These are phyloP conservation scores for Phytophthora sojae DNA, from an alignment of 352 stramenopile species.

Conservation along the genomic window DNA sequence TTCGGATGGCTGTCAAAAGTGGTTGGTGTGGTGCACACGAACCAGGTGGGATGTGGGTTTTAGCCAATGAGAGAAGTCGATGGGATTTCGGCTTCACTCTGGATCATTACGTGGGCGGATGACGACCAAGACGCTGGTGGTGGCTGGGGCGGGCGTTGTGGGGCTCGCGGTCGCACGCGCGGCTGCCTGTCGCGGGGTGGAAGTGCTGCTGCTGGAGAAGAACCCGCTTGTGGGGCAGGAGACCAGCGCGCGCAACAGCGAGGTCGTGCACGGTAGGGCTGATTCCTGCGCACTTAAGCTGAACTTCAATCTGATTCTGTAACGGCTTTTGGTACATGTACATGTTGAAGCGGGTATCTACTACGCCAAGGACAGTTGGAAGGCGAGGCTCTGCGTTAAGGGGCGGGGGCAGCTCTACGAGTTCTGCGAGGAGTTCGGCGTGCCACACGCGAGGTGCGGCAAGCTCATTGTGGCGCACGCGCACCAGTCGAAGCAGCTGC, in stretches of 20 bases:
- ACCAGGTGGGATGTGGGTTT: neutral
- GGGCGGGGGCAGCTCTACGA: conserved; percentile 92
- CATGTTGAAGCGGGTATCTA: conserved; percentile 88
- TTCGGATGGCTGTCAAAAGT: neutral
- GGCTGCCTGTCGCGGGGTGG: conserved; percentile 57
- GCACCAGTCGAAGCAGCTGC: conserved; percentile 54
- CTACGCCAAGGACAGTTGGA: conserved; percentile 90
- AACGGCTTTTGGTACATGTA: neutral
- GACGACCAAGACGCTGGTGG: conserved; percentile 64
- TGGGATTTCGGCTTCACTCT: neutral
- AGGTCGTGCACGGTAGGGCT: conserved; percentile 94
- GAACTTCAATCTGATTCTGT: conserved; percentile 17
- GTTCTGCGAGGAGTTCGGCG: conserved; percentile 88
- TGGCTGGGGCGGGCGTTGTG: conserved; percentile 80
- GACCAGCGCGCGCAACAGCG: conserved; percentile 93
- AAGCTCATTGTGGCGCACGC: conserved; percentile 96
- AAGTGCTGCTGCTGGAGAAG: conserved; percentile 92
- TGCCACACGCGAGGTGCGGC: conserved; percentile 89
- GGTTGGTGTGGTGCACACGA: neutral
- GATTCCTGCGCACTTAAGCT: conserved; percentile 15
- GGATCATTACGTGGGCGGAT: conserved; percentile 3
- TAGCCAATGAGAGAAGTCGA: conserved; percentile 3
- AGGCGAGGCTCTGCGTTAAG: conserved; percentile 92
- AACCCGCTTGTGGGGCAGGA: conserved; percentile 85
- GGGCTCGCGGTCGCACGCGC: conserved; percentile 74